These are phyloP conservation scores for Metschnikowia dekortorum DNA, from an alignment of 805 yeast species.

Conservation along the genomic window DNA sequence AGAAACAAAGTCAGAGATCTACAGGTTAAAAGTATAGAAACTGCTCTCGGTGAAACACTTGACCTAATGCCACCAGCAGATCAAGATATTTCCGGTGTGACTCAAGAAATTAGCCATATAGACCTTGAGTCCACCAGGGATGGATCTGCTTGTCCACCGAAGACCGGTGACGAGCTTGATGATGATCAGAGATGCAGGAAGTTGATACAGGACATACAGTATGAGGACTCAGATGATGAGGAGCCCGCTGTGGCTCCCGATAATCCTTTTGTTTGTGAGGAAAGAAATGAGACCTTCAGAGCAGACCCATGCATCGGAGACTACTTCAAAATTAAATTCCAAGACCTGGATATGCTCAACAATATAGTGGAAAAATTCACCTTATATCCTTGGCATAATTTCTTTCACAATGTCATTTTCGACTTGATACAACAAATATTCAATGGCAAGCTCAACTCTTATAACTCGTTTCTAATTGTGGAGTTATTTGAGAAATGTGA, in stretches of 20 bases:
- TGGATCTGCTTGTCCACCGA: not conserved
- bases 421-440: conserved; percentile 93
- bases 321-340: conserved; percentile 71
- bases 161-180: conserved; percentile 6
- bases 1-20: conserved; percentile 61
- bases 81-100: not conserved
- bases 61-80: not conserved
- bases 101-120: not conserved
- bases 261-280: conserved; percentile 39
- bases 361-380: conserved; percentile 73
- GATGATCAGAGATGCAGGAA: conserved; percentile 17
- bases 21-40: conserved; percentile 41
- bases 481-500: conserved; percentile 19
- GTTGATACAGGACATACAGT: conserved; percentile 23
- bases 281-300: conserved; percentile 35
- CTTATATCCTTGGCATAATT: conserved; percentile 93
- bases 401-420: conserved; percentile 94
- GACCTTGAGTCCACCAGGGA: not conserved
- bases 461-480: conserved; percentile 52
- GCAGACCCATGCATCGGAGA: conserved; percentile 78
- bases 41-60: conserved; percentile 31
- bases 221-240: conserved; percentile 39
- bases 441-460: conserved; percentile 88
- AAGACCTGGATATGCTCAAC: conserved; percentile 66
- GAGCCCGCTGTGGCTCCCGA: conserved; percentile 42